Conservation (phyloP, 345 rosid genomes). For the Toxicodendron radicans region DNA sequence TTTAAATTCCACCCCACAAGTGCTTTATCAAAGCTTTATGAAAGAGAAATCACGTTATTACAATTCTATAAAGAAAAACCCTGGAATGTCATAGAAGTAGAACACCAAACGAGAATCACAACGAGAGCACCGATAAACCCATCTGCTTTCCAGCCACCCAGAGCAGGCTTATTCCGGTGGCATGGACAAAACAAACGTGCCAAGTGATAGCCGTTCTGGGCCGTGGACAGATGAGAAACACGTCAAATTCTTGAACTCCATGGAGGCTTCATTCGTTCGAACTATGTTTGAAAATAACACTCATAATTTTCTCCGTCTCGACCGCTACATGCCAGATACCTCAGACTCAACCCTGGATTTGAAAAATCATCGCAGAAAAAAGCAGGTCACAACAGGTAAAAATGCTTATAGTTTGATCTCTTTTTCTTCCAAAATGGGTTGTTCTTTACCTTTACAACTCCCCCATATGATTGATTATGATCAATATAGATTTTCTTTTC, state of each 20-base stretch:
- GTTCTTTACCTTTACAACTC: neutral
- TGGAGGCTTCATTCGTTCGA: slow-evolving; percentile 53
- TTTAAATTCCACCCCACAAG: neutral
- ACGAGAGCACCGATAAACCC: no score
- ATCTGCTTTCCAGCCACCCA: neutral
- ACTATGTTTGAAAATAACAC: slow-evolving; percentile 30
- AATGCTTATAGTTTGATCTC: neutral
- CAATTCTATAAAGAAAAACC: neutral
- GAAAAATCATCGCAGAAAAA: slow-evolving; percentile 25
- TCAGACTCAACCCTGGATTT: slow-evolving; percentile 51
- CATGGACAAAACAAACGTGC: neutral
- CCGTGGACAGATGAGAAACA: slow-evolving; percentile 57
- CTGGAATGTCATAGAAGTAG: neutral
- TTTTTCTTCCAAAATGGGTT: neutral
- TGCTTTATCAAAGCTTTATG: neutral
- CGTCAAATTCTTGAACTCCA: slow-evolving; percentile 35
- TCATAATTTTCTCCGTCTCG: slow-evolving; percentile 37
- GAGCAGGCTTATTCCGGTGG: neutral
- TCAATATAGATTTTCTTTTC: no score
- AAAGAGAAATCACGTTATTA: neutral
- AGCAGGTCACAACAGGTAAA: slow-evolving; percentile 22
- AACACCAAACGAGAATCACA: neutral
- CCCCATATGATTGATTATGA: neutral
- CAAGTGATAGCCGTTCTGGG: neutral
- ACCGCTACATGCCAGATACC: slow-evolving; percentile 48